A percentile compares a stretch with the other conserved stretches of the same genome.
These are phyloP conservation scores for Aureobasidium melanogenum DNA, from an alignment of 2,329 filamentous ascomycete species.

Conservation along the genomic window DNA sequence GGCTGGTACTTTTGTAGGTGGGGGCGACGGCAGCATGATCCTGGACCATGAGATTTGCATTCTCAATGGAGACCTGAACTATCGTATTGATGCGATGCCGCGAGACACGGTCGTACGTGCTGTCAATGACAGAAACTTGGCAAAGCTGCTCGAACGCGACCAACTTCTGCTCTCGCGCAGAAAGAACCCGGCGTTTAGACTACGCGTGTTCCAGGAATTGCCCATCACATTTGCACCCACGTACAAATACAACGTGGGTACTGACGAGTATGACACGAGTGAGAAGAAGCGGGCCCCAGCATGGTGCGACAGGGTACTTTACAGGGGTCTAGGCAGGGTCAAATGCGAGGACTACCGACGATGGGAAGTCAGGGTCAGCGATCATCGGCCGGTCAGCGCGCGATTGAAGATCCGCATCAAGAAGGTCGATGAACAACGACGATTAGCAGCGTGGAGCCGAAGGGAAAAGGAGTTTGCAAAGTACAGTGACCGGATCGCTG, in stretches of 20 bases:
- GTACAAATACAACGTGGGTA: slow-evolving; percentile 97
- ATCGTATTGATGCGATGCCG: slow-evolving; percentile 95
- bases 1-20: slow-evolving; percentile 73
- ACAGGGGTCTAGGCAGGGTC: slow-evolving; percentile 69
- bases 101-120: slow-evolving; percentile 85
- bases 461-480: slow-evolving; percentile 67
- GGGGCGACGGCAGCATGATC: slow-evolving; percentile 92
- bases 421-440: slow-evolving; percentile 60
- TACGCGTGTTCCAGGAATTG: slow-evolving; percentile 83
- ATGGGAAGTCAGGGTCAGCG: slow-evolving; percentile 83
- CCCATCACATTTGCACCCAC: slow-evolving; percentile 90
- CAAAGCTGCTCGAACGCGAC: slow-evolving; percentile 83
- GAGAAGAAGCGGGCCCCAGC: slow-evolving; percentile 92
- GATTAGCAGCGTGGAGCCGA: slow-evolving; percentile 59
- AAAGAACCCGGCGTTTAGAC: slow-evolving; percentile 79
- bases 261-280: slow-evolving; percentile 76
- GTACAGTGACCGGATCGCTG: slow-evolving; percentile 58
- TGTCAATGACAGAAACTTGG: slow-evolving; percentile 69
- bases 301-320: slow-evolving; percentile 94
- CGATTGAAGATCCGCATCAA: slow-evolving; percentile 78
- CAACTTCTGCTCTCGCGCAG: slow-evolving; percentile 83
- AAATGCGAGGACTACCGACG: slow-evolving; percentile 80
- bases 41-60: slow-evolving; percentile 97
- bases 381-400: slow-evolving; percentile 87
- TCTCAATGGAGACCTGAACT: slow-evolving; percentile 92